Evolutionary conservation across 345 rosid species (phyloP).

Genomic region (Salix arbutifolia): DNA sequence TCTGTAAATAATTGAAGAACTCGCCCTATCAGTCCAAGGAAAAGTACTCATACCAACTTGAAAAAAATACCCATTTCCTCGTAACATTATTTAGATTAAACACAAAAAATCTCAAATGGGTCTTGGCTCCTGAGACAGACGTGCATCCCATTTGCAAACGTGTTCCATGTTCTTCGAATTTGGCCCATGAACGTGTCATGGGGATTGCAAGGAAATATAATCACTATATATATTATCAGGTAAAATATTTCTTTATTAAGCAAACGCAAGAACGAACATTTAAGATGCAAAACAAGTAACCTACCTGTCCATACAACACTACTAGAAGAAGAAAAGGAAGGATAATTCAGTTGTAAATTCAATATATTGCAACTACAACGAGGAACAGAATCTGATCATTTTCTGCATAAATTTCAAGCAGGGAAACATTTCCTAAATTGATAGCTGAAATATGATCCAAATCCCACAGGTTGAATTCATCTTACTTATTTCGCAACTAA

Average conservation of each 20-base stretch:
- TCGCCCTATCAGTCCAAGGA: not conserved
- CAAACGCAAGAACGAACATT: constrained; percentile 11
- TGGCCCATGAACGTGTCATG: not conserved
- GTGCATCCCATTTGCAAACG: constrained; percentile 37
- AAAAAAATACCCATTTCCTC: not conserved
- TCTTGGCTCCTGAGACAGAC: constrained; percentile 26
- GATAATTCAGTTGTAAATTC: not conserved
- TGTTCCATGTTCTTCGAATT: not conserved
- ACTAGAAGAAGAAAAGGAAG: not conserved
- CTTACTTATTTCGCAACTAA: not conserved
- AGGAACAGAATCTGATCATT: not conserved
- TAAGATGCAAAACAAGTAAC: not conserved
- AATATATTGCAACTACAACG: not conserved
- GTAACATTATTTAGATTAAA: not conserved
- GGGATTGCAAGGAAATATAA: not conserved
- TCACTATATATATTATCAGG: not conserved
- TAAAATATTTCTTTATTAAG: constrained; percentile 13
- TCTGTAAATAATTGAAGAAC: not conserved
- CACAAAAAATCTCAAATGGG: not conserved
- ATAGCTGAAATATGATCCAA: not conserved
- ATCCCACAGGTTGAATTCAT: not conserved
- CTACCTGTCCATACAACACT: not conserved
- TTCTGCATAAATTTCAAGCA: not conserved
- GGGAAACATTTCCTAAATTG: not conserved
- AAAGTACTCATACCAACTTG: not conserved